Evolutionary conservation across 345 rosid genomes (phyloP), one percentile per base, ranked within the genome.

Genomic region (Citrus glauca): DNA sequence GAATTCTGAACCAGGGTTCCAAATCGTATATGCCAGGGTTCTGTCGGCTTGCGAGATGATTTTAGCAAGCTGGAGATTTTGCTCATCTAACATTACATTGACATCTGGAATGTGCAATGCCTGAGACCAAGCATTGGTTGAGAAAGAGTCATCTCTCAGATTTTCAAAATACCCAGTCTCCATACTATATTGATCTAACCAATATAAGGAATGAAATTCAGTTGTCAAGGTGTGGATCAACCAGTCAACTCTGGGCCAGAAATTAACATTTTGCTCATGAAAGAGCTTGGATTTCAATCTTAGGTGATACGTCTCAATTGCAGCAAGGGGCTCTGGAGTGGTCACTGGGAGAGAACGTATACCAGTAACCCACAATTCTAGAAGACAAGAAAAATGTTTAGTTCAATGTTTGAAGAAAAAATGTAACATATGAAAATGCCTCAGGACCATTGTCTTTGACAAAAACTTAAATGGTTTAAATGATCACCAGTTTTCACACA

Each of bases 1-100:
- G 74, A 88, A 88, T 74, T 88, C 91, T 4, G 91, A 85, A 65
- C 90, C 91, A 77, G 90, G 91, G 79, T 82, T 88, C 89, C 87
- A 84, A 70, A 87, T 69, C 37, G 81, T 72, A 75, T 83, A 84
- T 13, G 77, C 85, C 74, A 77, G 38, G 77, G 72, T 85, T 77
- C 86, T 81, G 74, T 88, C 85, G 7, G 83, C 80, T 78, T 86
- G 87, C 4, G 89, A 86, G 66, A 86, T 79, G 37, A 86, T 87
- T 78, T 87, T 85, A 77, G 88, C 88, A 50, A 83, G 73, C 55
- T 80, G 87, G 37, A 85, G 87, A 78, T 85, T 85, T 68, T 78
- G 88, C 85, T 88, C 85, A 73, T 88, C 89, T 40, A 86, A 67
- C 20, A 84, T 78, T 55, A 86, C 87, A 38, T 85, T 80, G 35